Base-by-base conservation (phyloP, 768 basidiomycete species). In the Rhodotorula babjevae region DNA sequence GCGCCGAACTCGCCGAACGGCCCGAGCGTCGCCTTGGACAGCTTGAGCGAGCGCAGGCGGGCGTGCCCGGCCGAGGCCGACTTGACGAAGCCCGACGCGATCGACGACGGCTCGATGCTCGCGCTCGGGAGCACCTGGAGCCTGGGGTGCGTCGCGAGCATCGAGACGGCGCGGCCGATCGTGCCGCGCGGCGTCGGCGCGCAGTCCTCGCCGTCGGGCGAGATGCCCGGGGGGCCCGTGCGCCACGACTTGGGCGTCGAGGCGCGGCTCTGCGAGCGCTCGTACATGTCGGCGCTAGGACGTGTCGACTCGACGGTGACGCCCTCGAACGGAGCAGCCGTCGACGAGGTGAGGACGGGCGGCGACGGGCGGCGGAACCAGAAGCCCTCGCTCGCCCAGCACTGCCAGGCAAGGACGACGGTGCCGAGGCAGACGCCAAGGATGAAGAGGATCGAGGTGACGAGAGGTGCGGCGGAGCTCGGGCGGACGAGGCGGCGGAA, bases 21-120 rank as follows among this genome's bases (percentile, higher is more conserved):
- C 11, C 31, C 15, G 7, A 61, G 15, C n/a, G 60, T 44, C 16
- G 46, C 18, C 36, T 63, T 60, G 27, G 68, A 47, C 36, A 75
- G 61, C 50, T 71, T 75, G 55, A 75, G 74, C 31, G 69, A 71
- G 6, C 74, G 69, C 2, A 71, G 74, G 10, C 74, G 74, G 8
- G 44, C 61, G 67, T 72, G 74, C 0, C 67, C 57, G 31, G 59
- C 33, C 21, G 66, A 29, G 0, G 69, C 53, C 1, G 69, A 31
- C 53, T 67, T 59, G 47, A 47, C 42, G 66, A 52, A 71, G 33
- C 63, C 53, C 18, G 59, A 44, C 23, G 58, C 6, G 36, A 52
- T 19, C 2, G 63, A 52, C 1, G 60, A 21, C 14, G 66, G 52
- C 36, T 57, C 47, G 42, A 21, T 33, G 52, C 23, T 16, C 14